Evolutionary conservation across 2,329 filamentous ascomycete species (phyloP).

Genomic region (Fusarium palustre): DNA sequence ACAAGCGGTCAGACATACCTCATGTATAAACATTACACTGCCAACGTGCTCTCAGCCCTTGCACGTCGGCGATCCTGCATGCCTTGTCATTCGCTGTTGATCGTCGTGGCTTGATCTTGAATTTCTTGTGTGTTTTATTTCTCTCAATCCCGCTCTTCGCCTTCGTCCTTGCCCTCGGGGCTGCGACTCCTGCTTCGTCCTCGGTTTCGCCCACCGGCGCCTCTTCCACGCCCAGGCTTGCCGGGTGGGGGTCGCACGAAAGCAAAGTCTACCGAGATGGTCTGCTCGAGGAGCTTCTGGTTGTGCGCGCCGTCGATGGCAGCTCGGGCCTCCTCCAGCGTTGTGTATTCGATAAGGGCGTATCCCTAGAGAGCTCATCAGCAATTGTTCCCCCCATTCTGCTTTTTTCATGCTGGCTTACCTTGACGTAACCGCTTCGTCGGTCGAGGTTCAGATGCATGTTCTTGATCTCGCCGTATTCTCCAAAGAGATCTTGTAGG

Average conservation of each 20-base stretch:
- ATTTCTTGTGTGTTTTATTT: not conserved
- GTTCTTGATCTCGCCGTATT: slow-evolving; percentile 90
- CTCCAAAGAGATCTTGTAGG: slow-evolving; percentile 82
- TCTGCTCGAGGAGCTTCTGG: slow-evolving; percentile 84
- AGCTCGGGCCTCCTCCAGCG: slow-evolving; percentile 81
- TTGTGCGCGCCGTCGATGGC: slow-evolving; percentile 84
- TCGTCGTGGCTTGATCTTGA: not conserved
- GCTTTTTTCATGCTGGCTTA: slow-evolving; percentile 49
- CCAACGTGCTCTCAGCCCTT: slow-evolving; percentile 44
- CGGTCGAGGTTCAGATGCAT: slow-evolving; percentile 85
- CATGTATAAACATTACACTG: slow-evolving; percentile 43
- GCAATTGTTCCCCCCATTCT: not conserved
- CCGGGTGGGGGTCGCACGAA: slow-evolving; percentile 83
- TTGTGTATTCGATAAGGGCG: slow-evolving; percentile 85
- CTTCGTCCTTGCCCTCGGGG: slow-evolving; percentile 54
- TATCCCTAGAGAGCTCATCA: slow-evolving; percentile 70
- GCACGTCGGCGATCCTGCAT: slow-evolving; percentile 44
- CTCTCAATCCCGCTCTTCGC: slow-evolving; percentile 49
- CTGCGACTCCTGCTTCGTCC: slow-evolving; percentile 64
- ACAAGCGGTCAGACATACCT: slow-evolving; percentile 41
- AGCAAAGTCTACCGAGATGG: slow-evolving; percentile 83
- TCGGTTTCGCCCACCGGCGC: slow-evolving; percentile 56
- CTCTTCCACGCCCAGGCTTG: slow-evolving; percentile 55
- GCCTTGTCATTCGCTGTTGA: not conserved
- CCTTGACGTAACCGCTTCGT: slow-evolving; percentile 88